Evolutionary conservation across 2,329 filamentous ascomycete genomes (phyloP), one percentile per base, ranked within the genome.

Genomic region (Fusarium papillatum): DNA sequence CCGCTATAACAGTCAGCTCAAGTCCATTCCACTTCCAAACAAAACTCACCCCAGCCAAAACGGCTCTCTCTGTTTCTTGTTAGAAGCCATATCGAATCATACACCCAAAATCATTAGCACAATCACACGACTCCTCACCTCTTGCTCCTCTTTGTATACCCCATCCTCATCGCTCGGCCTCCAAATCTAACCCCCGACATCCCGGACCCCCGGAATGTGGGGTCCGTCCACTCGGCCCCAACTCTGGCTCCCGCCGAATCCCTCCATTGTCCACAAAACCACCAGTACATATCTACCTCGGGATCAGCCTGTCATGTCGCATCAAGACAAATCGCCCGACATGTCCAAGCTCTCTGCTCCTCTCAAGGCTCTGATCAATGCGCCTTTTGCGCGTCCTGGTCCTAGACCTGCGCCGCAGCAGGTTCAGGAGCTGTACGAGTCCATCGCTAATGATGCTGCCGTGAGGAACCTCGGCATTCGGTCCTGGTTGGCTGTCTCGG

Each of bases 271-370:
- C 60, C 24, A 61, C 74, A 73, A 77, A 77, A 73, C 7, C 66
- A 63, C 46, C 34, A 5, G 31, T 34, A 34, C 31, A 34, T 34
- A 24, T 31, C 61, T 68, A 16, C 74, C 69, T 76, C 74, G 61
- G 73, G 36, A 41, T 39, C 26, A 36, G 59, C 48, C 29, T 31
- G 36, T 61, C n/a, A 80, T 80, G 78, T 70, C 76, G 43, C 48
- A 73, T 41, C 65, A 72, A 50, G 62, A 73, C 34, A 70, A 73
- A 34, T 41, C 60, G 34, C 55, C 50, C 69, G 84, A 80, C 77
- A 95, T 95, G 93, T 92, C 93, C 9, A 95, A 94, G 83, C 88
- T 96, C 24, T 94, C 93, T 2, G 87, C 90, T 2, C 85, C 90
- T 62, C 88, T 96, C 78, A 96, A 95, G 85, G 88, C 91, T 59